Base-by-base conservation (phyloP, 2,329 filamentous ascomycete genomes). In the Venturia carpophila region DNA sequence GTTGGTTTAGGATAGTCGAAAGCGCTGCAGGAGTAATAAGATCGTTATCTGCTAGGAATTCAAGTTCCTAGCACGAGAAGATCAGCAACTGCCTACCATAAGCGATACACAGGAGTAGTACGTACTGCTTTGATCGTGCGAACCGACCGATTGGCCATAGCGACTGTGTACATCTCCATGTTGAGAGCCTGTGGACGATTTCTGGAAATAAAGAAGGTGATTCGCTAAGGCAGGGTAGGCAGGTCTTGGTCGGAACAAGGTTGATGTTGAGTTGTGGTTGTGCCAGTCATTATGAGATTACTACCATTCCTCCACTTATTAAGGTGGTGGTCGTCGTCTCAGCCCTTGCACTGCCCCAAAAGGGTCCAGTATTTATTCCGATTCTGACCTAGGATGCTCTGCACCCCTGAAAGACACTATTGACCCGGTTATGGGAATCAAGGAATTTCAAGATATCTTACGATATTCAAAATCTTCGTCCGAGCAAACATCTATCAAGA, bases 121-220 rank as follows among this genome's bases (percentile, higher is more conserved):
- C 85, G 71, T 80, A 92, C 91, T 73, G 88, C 91, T 79, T 91
- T 92, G 80, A 96, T 92, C 72, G 85, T 88, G 69, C 91, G 88
- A 73, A 96, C 85, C 73, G 91, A 92, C 79, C 91, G 86, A 80
- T 93, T 94, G 78, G 88, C 86, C 83, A 85, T 83, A 58, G 84
- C 84, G 67, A 79, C 77, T 67, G 73, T 77, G 73, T 81, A 78
- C 67, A 77, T 75, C 71, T 80, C 78, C 65, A 66, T 66, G 24
- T 67, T 65, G 27, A 21, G 5, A 13, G 27, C 7, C 3, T 52
- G 5, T 58, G 27, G 30, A 15, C 4, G 13, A 37, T 34, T 37
- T 58, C 30, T 58, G 21, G 10, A 5, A 15, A 9, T 27, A 52
- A 15, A n/a, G 47, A 27, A 27, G 24, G 9, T 24, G 13, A 10